Evolutionary conservation across 1,284 basidiomycete genomes (phyloP).

Genomic region (Mixia osmundae): DNA sequence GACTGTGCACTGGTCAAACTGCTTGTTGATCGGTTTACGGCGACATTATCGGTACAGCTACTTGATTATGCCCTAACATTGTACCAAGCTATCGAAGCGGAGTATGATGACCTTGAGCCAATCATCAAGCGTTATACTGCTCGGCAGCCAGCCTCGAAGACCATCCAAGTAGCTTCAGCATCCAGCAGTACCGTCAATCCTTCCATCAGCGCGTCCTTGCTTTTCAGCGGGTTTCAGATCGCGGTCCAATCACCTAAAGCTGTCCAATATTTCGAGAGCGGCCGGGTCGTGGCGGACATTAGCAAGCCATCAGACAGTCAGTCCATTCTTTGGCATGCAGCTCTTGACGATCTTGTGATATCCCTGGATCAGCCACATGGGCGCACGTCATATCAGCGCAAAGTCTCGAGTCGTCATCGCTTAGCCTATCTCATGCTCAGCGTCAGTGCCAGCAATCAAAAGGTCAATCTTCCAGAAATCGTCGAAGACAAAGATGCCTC

Average conservation of each 20-base stretch:
- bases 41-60: conserved; percentile 37
- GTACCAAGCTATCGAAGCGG: conserved; percentile 60
- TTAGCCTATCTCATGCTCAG: conserved; percentile 66
- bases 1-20: too few species aligned
- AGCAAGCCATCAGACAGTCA: conserved; percentile 9
- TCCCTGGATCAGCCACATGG: conserved; percentile 38
- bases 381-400: conserved; percentile 8
- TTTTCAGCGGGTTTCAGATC: conserved; percentile 48
- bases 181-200: neutral
- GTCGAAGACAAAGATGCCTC: conserved; percentile 3
- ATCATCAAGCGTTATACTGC: too few species aligned
- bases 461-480: conserved; percentile 5
- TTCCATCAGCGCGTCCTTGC: conserved; percentile 28
- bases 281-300: conserved; percentile 32
- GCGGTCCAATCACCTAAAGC: conserved; percentile 47
- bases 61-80: conserved; percentile 54
- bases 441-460: conserved; percentile 26
- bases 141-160: conserved; percentile 26
- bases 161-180: neutral
- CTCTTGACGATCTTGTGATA: conserved; percentile 38
- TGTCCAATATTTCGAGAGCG: conserved; percentile 43
- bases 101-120: conserved; percentile 49
- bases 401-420: conserved; percentile 32
- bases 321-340: conserved; percentile 30
- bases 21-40: too few species aligned